A percentile compares a stretch with the other conserved stretches of the same genome.
phyloP scores from a whole-genome alignment of 495 filamentous ascomycete genomes.

The Darksidea phi region DNA sequence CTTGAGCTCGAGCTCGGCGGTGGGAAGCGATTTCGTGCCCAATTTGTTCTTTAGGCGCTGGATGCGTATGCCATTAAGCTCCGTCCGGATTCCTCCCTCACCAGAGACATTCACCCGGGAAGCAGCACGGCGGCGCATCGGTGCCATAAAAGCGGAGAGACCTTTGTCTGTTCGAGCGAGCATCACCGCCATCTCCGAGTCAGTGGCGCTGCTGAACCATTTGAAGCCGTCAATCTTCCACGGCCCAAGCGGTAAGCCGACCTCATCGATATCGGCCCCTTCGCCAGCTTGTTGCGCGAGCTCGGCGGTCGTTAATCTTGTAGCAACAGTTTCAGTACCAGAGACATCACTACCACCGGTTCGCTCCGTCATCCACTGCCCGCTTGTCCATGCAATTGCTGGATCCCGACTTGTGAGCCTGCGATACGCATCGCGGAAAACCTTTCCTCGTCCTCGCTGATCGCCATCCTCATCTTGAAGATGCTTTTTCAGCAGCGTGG shows the following conservation, averaged over 20 bases:
- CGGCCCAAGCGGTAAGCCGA: constrained; percentile 54
- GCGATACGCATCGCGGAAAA: constrained; percentile 54
- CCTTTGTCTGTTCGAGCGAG: constrained; percentile 60
- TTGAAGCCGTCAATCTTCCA: constrained; percentile 69
- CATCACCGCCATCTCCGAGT: constrained; percentile 67
- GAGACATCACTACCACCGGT: constrained; percentile 71
- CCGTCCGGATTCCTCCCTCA: constrained; percentile 39
- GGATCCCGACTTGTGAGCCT: constrained; percentile 59
- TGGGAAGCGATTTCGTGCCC: constrained; percentile 66
- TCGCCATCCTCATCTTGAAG: constrained; percentile 39
- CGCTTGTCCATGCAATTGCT: constrained; percentile 65
- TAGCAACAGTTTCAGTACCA: constrained; percentile 66
- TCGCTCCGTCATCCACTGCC: constrained; percentile 89
- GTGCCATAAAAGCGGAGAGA: constrained; percentile 67
- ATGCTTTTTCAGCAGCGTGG: constrained; percentile 58
- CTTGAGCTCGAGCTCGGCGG: constrained; percentile 64
- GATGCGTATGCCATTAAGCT: constrained; percentile 66
- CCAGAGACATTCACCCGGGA: constrained; percentile 27
- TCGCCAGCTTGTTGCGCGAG: constrained; percentile 1
- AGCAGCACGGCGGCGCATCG: constrained; percentile 53
- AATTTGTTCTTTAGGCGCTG: constrained; percentile 69
- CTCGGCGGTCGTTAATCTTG: constrained; percentile 29
- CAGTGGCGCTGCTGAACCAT: constrained; percentile 75
- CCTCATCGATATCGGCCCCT: constrained; percentile 34
- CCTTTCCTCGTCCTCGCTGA: constrained; percentile 35